Evolutionary conservation across 2,329 filamentous ascomycete genomes (phyloP).

Genomic region (Colletotrichum abscissum): DNA sequence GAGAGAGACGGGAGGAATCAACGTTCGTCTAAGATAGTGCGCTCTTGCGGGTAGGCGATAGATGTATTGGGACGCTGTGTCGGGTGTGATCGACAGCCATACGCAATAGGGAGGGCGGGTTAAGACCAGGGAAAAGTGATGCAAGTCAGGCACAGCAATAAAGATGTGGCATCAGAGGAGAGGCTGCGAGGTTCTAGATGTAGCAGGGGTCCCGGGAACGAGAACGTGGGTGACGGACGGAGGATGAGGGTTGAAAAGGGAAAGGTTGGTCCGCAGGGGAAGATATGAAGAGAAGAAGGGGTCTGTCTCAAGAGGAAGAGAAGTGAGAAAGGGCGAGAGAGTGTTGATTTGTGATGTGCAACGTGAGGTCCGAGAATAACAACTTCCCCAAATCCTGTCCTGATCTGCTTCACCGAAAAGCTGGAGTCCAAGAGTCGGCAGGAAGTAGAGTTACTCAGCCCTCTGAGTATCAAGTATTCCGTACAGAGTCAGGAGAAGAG

Average conservation of each 20-base stretch:
- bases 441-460: conserved; percentile 12
- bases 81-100: conserved; percentile 25
- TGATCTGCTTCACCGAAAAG: too few relatives aligned
- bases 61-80: conserved; percentile 6
- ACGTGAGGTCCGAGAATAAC: conserved; percentile 35
- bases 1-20: not conserved
- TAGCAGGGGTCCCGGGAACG: not conserved
- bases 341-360: conserved; percentile 24
- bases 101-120: conserved; percentile 28
- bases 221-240: conserved; percentile 31
- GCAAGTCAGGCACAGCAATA: conserved; percentile 28
- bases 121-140: conserved; percentile 31
- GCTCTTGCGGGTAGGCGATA: conserved; percentile 24
- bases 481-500: not conserved
- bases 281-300: conserved; percentile 7
- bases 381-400: conserved; percentile 14
- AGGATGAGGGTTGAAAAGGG: conserved; percentile 29
- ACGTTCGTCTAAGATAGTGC: conserved; percentile 8
- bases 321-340: not conserved
- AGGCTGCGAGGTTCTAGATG: conserved; percentile 3
- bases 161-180: conserved; percentile 31
- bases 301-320: not conserved
- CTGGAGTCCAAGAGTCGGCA: conserved; percentile 21
- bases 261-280: conserved; percentile 24
- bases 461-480: not conserved